Base-by-base conservation (phyloP, 1,284 basidiomycete genomes). In the Sporisorium sorghi region DNA sequence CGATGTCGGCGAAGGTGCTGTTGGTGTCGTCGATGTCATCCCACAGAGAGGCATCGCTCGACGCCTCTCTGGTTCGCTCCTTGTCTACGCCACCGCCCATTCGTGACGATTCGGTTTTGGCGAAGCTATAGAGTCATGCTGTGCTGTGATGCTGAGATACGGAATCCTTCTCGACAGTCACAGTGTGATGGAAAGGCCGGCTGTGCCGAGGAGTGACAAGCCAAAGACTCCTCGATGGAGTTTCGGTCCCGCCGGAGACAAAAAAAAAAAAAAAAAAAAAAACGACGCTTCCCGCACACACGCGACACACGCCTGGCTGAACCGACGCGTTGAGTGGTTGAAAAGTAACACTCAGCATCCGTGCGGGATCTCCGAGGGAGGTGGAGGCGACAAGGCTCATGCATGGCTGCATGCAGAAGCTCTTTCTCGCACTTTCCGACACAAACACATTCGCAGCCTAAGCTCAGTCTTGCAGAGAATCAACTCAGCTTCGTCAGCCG, bases 11-110 rank as follows among this genome's bases (percentile, higher is more conserved):
- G 52, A 72, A 62, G 2, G 69, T 23, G 33, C 40, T 56, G 39
- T 54, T 47, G 30, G 53, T 21, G 24, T 65, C 58, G n/a, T 67
- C 51, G 26, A 72, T 44, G 19, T 60, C 51, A 10, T 72, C 55
- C 63, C 63, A 66, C 26, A 66, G 63, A 44, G 59, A 59, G 35
- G 69, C 69, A 54, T 72, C 69, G 55, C 69, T 72, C 30, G 62
- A 72, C 35, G 69, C 58, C 44, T 72, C 62, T 33, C 62, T 56
- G 32, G 53, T 48, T n/a, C 56, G 51, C 17, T 54, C 53, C 42
- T 44, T 23, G 46, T 51, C 44, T 49, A 50, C 49, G 57, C 57
- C 47, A 23, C 43, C 40, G 30, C 35, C 40, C 64, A 67, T 67
- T n/a, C 48, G 43, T 43, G 21, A 15, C 15, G 5, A 17, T 26